phyloP scores from a whole-genome alignment of 495 filamentous ascomycete species.

The Entonaema liquescens region DNA sequence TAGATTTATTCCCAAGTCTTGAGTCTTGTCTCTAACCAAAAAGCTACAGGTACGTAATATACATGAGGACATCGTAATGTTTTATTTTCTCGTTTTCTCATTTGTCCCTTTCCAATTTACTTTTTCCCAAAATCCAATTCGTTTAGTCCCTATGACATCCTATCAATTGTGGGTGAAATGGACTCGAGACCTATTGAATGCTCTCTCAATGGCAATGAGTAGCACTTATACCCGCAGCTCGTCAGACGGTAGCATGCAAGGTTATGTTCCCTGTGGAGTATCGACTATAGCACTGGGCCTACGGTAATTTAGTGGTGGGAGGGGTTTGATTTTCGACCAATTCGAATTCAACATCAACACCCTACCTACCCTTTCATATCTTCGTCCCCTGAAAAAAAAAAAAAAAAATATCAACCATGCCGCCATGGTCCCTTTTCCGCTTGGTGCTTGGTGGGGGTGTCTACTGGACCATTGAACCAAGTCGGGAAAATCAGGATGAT shows the following conservation, averaged over 20 bases:
- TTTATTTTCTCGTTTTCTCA: conserved; percentile 15
- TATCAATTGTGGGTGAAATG: conserved; percentile 22
- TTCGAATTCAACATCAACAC: conserved; percentile 22
- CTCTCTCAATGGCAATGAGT: conserved; percentile 31
- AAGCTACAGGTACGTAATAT: no score
- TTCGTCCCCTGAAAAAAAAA: conserved; percentile 5
- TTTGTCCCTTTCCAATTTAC: conserved; percentile 30
- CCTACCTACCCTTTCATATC: conserved; percentile 12
- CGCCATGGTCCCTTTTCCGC: conserved; percentile 35
- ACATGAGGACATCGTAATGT: background rate
- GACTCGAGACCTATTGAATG: conserved; percentile 15
- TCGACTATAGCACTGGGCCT: conserved; percentile 20
- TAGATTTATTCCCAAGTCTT: no score
- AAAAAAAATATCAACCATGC: conserved; percentile 21
- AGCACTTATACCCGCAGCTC: conserved; percentile 22
- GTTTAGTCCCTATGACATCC: conserved; percentile 18
- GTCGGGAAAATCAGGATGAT: conserved; percentile 44
- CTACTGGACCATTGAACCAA: conserved; percentile 30
- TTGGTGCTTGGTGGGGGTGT: conserved; percentile 24
- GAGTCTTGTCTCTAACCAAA: background rate
- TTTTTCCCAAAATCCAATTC: conserved; percentile 34
- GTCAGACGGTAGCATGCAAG: conserved; percentile 35
- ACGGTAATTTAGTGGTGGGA: conserved; percentile 16
- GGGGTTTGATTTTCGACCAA: conserved; percentile 27
- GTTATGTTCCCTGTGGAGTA: conserved; percentile 27